Base-by-base conservation (phyloP, 1,284 basidiomycete genomes). In the Moesziomyces sp. region DNA sequence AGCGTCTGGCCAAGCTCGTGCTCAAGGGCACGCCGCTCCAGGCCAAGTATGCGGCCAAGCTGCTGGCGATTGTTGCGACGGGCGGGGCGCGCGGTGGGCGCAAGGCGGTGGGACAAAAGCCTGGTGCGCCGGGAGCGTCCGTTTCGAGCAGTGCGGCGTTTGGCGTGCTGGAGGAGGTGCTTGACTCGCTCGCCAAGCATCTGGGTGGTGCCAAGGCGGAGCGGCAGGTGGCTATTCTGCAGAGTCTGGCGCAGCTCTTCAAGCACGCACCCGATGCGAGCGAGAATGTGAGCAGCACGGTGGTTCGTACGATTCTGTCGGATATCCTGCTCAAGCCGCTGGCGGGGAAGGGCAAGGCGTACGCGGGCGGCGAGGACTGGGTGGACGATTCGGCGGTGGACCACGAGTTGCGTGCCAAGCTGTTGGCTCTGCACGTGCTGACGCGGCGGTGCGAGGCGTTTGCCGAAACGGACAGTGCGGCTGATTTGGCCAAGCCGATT, bases 31-130 rank as follows among this genome's bases (percentile, higher is more conserved):
- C 91, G 35, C 86, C 87, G 19, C 87, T 89, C 19, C 90, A 92
- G 78, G 92, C 94, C 21, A 98, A 98, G 84, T 95, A 93, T 84
- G 93, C 94, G 0, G 89, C 92, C 1, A 89, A 93, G 24, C 86
- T 94, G 49, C 79, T 97, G 10, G 89, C 91, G 0, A 74, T 81
- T 18, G 79, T 83, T 18, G 51, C 63, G 5, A 73, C 64, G 6
- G 70, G 70, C 23, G 70, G 70, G 5, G 64, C 57, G 4, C 40
- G 52, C 5, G 67, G 63, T 7, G 70, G 58, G 11, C 51, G 58
- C 24, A 67, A 67, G 23, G 60, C 60, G 1, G 74, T 44, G 5
- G 61, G 70, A 0, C 47, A 59, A 38, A 53, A 64, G 50, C 46
- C 59, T 9, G 52, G 66, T 7, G 59, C 70, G 0, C 56, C 64